Evolutionary conservation across 176 grass and related monocot species (phyloP), one percentile per base, ranked within the genome.

Genomic region (Pontederia crassipes): DNA sequence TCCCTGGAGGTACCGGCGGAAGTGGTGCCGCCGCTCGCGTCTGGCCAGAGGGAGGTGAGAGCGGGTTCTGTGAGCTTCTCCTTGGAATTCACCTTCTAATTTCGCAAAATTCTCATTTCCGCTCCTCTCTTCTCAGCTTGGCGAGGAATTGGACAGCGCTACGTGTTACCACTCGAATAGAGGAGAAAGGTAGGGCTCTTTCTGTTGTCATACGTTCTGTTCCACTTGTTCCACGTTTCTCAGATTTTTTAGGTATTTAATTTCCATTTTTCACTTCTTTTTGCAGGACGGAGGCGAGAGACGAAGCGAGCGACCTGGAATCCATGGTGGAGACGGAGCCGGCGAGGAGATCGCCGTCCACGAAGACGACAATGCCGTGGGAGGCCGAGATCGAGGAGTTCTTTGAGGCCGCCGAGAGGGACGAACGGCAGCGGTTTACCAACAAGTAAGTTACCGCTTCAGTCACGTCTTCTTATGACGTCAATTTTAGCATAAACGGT

Each of bases 331-430:
- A 60, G 47, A 59, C 4, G 57, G 48, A 14, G 5, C n/a, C 64
- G 10, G 26, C 8, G 6, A 53, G 48, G 14, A 50, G 18, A 52
- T 11, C 20, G 12, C 15, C 11, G 49, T 24, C 24, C 12, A 20
- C 28, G 26, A 4, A 13, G 12, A 17, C 6, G 32, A 40, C 6
- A 15, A 48, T 58, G 2, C 48, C 81, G 10, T 45, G 3, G 28
- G 55, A 74, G 28, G 49, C 64, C 0, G 85, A 88, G 72, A 69
- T 88, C 46, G 85, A 88, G 46, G 76, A 74, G 32, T 88, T 88
- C 85, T 88, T 88, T 55, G 64, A 68, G 1, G 72, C 65, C 12
- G 85, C 85, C 12, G 85, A 88, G 64, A 69, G 68, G 27, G 64
- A 65, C 8, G 62, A 74, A 14, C 72, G 75, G 53, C 72, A 53